A percentile compares a stretch with the other conserved stretches of the same genome.
Evolutionary conservation across 2,329 filamentous ascomycete genomes (phyloP).

Genomic region (Neofusicoccum umdonicola): DNA sequence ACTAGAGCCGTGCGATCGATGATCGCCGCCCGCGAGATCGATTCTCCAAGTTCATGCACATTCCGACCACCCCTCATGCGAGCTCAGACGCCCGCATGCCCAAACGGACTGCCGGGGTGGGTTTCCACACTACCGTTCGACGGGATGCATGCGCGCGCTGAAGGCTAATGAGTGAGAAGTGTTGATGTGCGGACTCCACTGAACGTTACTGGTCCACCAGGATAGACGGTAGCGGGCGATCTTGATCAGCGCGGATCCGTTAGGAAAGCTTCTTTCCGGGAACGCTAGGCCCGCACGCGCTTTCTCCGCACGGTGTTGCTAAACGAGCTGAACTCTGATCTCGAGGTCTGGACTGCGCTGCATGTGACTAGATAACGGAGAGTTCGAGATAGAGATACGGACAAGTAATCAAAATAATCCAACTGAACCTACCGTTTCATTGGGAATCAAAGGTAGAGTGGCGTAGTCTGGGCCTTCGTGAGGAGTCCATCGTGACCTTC

Average conservation of each 20-base stretch:
- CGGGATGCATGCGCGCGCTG: background rate
- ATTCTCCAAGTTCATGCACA: background rate
- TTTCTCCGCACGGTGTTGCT: background rate
- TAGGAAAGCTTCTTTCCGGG: background rate
- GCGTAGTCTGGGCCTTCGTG: background rate
- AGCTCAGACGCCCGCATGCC: too few species aligned
- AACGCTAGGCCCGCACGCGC: background rate
- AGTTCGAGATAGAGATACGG: background rate
- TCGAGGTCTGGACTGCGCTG: background rate
- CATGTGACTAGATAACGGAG: background rate
- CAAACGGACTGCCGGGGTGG: too few species aligned
- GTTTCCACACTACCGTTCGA: background rate
- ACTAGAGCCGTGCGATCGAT: background rate
- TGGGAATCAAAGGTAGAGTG: background rate
- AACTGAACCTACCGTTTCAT: background rate
- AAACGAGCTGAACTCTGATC: background rate
- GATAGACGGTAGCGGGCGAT: background rate
- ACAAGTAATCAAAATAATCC: background rate
- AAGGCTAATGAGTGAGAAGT: background rate
- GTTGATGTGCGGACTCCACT: background rate
- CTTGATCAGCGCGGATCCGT: background rate
- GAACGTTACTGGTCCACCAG: background rate
- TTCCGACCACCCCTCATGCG: background rate
- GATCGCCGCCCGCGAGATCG: background rate
- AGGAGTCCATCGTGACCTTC: background rate